A percentile compares a stretch with the other conserved stretches of the same genome.
These are phyloP conservation scores for Septoria linicola DNA, from an alignment of 2,329 filamentous ascomycete genomes.

Conservation along the genomic window DNA sequence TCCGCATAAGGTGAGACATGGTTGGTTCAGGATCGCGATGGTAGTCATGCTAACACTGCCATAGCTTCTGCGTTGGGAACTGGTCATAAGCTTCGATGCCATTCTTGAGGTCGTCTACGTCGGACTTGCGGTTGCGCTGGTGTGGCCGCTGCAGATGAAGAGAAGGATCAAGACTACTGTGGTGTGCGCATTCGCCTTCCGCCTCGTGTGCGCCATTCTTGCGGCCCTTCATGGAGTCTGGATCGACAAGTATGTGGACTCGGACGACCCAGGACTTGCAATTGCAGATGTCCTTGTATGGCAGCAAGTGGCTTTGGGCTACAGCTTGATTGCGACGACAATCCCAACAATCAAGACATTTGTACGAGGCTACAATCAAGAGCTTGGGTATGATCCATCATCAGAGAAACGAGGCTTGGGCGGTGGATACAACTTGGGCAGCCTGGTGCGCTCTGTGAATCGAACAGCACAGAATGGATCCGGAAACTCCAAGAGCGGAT, in stretches of 20 bases:
- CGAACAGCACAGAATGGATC: conserved; percentile 11
- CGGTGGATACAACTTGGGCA: conserved; percentile 25
- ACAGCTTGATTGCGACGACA: conserved; percentile 34
- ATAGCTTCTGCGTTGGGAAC: conserved; percentile 29
- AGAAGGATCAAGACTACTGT: conserved; percentile 33
- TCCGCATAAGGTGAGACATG: conserved; percentile 24
- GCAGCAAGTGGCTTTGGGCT: conserved; percentile 35
- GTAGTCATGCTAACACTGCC: background rate
- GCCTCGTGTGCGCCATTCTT: conserved; percentile 28
- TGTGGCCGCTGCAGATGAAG: conserved; percentile 35
- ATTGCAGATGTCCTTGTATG: conserved; percentile 30
- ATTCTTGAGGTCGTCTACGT: conserved; percentile 32
- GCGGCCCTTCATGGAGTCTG: conserved; percentile 23
- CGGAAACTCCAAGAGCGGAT: conserved; percentile 5
- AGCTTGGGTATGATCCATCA: conserved; percentile 26
- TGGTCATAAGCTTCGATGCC: conserved; percentile 32
- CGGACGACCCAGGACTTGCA: conserved; percentile 26
- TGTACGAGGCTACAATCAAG: conserved; percentile 31
- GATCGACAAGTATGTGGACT: conserved; percentile 25
- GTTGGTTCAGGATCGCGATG: too few species aligned
- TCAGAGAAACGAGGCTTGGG: conserved; percentile 21
- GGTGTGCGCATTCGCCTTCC: conserved; percentile 33
- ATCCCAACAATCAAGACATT: conserved; percentile 36
- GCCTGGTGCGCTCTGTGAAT: conserved; percentile 18
- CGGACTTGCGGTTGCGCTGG: conserved; percentile 27